Evolutionary conservation across 306 rosid genomes (phyloP), one percentile per base, ranked within the genome.

Genomic region (Betula pendula): DNA sequence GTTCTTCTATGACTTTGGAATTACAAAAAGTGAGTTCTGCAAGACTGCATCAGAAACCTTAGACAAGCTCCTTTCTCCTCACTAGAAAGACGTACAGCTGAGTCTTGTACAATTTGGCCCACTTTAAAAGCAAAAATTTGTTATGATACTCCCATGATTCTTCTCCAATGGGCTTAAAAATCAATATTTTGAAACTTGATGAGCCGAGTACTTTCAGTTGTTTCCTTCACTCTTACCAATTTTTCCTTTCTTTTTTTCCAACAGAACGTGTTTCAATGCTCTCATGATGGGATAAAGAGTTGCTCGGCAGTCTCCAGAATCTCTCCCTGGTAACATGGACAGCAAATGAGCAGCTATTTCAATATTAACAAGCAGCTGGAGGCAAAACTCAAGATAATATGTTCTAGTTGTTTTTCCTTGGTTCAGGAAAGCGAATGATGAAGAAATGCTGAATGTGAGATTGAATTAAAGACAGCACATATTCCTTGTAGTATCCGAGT

Each of bases 241-340:
- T 56, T 31, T n/a, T 50, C 71, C 40, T 35, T 35, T 5, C 1
- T 29, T 6, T 38, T 50, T 49, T 76, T 20, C 40, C 51, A 65
- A 81, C 50, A 83, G 97, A 81, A 40, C 66, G 83, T 70, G 78
- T 73, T 44, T 76, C 85, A 27, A 68, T 52, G 51, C 43, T 84
- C 7, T 50, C 75, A 71, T 82, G 81, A 42, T 11, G 71, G 49
- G 82, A 85, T 17, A 84, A 83, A 45, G 90, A 86, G 42, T 80
- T 90, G 66, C 55, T 88, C 22, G 62, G 79, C 49, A 77, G 84
- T 35, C 96, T 93, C 25, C 72, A 72, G 78, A 88, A 91, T 74
- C 92, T 93, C 71, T 90, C 92, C 27, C 87, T 88, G 2, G 90
- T 91, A 78, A 93, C 97, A 31, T 91, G 97, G 98, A 91, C 98